Evolutionary conservation across 805 yeast species (phyloP), one percentile per base, ranked within the genome.

Genomic region (Myxozyma geophila): DNA sequence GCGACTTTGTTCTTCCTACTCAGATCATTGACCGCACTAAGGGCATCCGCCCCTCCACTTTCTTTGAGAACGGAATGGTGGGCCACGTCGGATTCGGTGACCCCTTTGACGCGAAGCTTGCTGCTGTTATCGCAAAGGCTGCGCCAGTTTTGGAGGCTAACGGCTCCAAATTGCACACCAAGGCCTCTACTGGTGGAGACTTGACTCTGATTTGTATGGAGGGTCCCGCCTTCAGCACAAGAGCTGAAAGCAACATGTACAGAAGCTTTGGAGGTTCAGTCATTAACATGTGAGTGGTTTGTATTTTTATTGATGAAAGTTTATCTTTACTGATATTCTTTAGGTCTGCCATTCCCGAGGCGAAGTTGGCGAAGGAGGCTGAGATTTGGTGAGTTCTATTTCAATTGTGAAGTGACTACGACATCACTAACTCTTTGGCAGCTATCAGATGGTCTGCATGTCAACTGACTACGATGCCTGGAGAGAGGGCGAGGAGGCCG

Each of bases 391-490:
- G 33, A n/a, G 63, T 51, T 21, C n/a, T 36, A n/a, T n/a, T 39
- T 3, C 33, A 37, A 13, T 13, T 49, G 49, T 8, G 39, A 13
- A 36, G 23, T 10, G 15, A 15, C 35, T 7, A 41, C 41, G 4
- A 35, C 36, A 33, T 8, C 28, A 15, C 12, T 10, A 43, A 21
- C 13, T 8, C n/a, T 36, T 44, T n/a, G 28, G 9, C n/a, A 59
- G 63, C 33, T 95, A 95, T 78, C 98, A 93, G 78, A 95, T 95
- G 98, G 84, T 95, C 68, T 95, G 99, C 78, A 95, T 95, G 99
- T 88, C 96, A 0, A 95, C 99, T 2, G 99, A 95, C 77, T 95
- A 95, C 78, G 99, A 95, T 75, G 96, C 99, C 28, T 95, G 99
- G 99, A 89, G 92, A 74, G 96, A 88, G 72, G 85, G 84, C 59